A percentile compares a stretch with the other conserved stretches of the same genome.
phyloP scores from a whole-genome alignment of 2,329 filamentous ascomycete genomes.

The Ascosphaera apis region DNA sequence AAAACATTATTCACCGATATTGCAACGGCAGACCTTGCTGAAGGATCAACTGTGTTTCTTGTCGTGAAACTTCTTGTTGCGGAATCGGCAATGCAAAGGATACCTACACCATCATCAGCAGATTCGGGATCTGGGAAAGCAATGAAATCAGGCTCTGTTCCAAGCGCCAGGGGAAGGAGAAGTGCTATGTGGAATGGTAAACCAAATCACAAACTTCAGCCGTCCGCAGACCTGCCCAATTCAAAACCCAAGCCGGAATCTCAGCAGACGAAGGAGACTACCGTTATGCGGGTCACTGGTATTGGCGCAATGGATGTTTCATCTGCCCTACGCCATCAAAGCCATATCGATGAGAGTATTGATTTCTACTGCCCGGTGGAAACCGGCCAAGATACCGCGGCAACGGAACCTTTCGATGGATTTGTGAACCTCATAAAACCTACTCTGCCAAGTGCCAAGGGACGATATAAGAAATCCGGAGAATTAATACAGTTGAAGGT shows the following conservation, averaged over 20 bases:
- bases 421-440: no score
- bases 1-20: conserved; percentile 78
- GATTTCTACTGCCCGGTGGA: conserved; percentile 50
- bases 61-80: conserved; percentile 55
- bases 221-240: conserved; percentile 8
- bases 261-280: conserved; percentile 13
- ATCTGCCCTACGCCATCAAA: conserved; percentile 44
- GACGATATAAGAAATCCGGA: conserved; percentile 48
- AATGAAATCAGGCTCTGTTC: not conserved
- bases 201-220: conserved; percentile 6
- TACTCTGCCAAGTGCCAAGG: conserved; percentile 49
- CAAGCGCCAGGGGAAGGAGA: conserved; percentile 16
- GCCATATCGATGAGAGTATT: conserved; percentile 53
- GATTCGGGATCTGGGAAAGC: conserved; percentile 12
- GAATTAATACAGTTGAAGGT: conserved; percentile 58
- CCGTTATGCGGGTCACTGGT: conserved; percentile 45
- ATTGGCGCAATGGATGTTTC: conserved; percentile 60
- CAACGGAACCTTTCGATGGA: conserved; percentile 46
- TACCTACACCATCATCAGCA: conserved; percentile 8
- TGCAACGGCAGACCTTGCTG: conserved; percentile 49
- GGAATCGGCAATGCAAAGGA: conserved; percentile 18
- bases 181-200: conserved; percentile 23
- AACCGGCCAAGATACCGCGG: conserved; percentile 32
- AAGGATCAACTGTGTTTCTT: conserved; percentile 51
- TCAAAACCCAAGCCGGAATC: conserved; percentile 10